Evolutionary conservation across 2,329 filamentous ascomycete species (phyloP).

Genomic region (Gnomoniopsis sp.): DNA sequence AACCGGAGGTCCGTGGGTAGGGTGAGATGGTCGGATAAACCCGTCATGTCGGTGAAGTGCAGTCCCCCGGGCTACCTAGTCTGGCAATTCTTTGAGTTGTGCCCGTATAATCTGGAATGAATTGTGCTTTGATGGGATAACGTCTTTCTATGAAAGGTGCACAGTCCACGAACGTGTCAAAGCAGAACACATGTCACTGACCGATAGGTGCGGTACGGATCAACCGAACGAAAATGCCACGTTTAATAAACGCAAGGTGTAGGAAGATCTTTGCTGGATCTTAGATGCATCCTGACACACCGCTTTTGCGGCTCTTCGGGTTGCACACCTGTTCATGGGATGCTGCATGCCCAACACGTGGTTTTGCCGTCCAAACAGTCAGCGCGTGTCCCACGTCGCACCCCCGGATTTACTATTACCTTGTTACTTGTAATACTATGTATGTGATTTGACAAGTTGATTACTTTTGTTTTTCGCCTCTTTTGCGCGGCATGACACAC

Average conservation of each 20-base stretch:
- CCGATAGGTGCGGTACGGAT: neutral
- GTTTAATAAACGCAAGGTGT: neutral
- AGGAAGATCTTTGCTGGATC: neutral
- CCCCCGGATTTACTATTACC: too few relatives aligned
- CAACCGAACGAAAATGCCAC: neutral
- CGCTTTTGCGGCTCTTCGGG: conserved; percentile 6
- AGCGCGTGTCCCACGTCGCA: neutral
- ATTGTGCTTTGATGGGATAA: neutral
- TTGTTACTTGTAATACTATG: too few relatives aligned
- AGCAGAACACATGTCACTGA: neutral
- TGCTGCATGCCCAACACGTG: conserved; percentile 9
- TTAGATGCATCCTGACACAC: neutral
- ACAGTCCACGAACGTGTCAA: neutral
- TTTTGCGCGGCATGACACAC: neutral
- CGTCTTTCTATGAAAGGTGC: neutral
- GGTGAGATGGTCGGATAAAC: neutral
- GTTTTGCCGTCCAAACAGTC: conserved; percentile 2
- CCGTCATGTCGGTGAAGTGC: conserved; percentile 4
- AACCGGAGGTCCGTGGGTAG: neutral
- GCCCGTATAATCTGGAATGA: neutral
- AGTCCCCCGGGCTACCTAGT: neutral
- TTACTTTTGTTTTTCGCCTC: neutral
- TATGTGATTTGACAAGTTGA: neutral
- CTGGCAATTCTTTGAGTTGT: neutral
- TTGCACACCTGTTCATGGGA: neutral